These are phyloP conservation scores for Inosperma sp. DNA, from an alignment of 768 basidiomycete genomes.

Conservation along the genomic window DNA sequence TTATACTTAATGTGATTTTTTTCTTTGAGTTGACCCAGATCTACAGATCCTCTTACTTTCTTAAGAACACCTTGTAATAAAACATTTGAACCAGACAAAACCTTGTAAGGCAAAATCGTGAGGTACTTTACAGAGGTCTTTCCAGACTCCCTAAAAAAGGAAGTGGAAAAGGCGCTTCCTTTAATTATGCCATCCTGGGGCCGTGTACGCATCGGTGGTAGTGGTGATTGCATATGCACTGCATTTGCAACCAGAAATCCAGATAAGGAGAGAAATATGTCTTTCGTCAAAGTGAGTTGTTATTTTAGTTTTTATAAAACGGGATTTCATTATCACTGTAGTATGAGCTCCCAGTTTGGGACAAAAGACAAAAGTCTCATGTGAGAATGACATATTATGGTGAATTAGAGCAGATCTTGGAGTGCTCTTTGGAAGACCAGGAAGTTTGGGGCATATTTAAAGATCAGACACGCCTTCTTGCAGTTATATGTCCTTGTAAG, in stretches of 20 bases:
- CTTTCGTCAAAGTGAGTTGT: not conserved
- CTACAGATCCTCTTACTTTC: not conserved
- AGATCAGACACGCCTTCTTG: not conserved
- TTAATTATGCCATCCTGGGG: not conserved
- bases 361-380: not conserved
- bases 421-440: not conserved
- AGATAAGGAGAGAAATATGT: not conserved
- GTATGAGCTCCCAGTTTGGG: not conserved
- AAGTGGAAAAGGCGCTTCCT: not conserved
- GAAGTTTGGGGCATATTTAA: not conserved
- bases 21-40: no score
- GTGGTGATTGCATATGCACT: not conserved
- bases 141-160: accelerated
- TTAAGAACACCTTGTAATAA: not conserved
- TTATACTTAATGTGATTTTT: not conserved
- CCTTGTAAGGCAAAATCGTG: not conserved
- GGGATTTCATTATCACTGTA: no score
- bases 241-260: not conserved
- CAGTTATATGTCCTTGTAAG: not conserved
- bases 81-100: not conserved
- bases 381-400: not conserved
- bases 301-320: not conserved
- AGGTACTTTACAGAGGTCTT: not conserved
- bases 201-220: not conserved
- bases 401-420: not conserved